Base-by-base conservation (phyloP, 23 red algal species). In the Gracilariopsis chorda region DNA sequence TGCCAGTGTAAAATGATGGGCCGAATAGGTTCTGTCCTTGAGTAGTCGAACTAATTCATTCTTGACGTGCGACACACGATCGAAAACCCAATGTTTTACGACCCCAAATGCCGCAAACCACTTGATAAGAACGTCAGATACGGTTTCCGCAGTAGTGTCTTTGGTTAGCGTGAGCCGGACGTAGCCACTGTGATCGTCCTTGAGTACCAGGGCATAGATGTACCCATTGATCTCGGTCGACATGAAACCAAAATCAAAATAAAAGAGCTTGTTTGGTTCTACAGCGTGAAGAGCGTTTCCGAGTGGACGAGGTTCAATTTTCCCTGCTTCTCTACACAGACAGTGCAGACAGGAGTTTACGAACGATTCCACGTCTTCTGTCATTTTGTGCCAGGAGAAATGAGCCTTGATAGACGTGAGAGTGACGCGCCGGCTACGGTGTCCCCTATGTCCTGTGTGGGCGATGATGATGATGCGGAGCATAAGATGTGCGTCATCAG, bases 131-230 rank as follows among this genome's bases (percentile, higher is more conserved):
- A 0, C 42, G 6, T 71, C 82, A 23, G 82, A 21, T 25, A 73
- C 82, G 6, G 3, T 37, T 24, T 87, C 82, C 27, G 60, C 59
- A 17, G 40, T 73, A 5, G 61, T 39, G 11, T 69, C 37, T n/a
- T 41, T 72, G 23, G 61, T 72, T 19, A 1, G 27, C 39, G 27
- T 48, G 4, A 71, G 60, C 59, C 59, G 71, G 11, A 57, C 82
- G 44, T 87, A 87, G 16, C 82, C 82, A 28, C 61, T 72, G 64
- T 72, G 64, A 35, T 87, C 59, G 24, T 87, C 60, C 34, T 52
- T 87, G 12, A 87, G 61, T 27, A 87, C 0, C 0, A 87, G 33
- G 21, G 45, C 40, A 41, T 71, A 74, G 13, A 23, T 11, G 14
- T 23, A 10, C n/a, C n/a, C n/a, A n/a, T n/a, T n/a, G n/a, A n/a